Percentiles rank a stretch among this genome's conserved stretches.
phyloP scores from a whole-genome alignment of 257 asterid genomes.

The Craterostigma plantagineum region DNA sequence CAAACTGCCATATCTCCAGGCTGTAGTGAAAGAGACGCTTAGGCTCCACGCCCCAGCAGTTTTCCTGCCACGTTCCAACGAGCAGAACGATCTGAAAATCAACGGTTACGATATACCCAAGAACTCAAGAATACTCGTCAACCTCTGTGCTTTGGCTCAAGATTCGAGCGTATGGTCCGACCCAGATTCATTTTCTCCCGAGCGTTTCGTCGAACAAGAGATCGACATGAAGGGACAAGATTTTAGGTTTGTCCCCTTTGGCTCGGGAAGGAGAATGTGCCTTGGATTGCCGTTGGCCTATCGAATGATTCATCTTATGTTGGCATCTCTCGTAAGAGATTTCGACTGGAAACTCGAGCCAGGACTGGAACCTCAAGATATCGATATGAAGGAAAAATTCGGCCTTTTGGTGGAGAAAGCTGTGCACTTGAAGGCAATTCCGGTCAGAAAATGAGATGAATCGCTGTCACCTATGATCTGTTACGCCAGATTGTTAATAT shows the following conservation, averaged over 20 bases:
- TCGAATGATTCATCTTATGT: constrained; percentile 9
- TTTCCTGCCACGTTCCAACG: constrained; percentile 11
- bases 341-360: constrained; percentile 12
- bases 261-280: constrained; percentile 8
- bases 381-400: constrained; percentile 6
- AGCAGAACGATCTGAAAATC: constrained; percentile 8
- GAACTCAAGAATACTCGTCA: constrained; percentile 14
- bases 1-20: constrained; percentile 13
- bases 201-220: constrained; percentile 10
- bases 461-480: too few species aligned
- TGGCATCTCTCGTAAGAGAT: constrained; percentile 5
- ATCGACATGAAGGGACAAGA: constrained; percentile 11
- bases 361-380: background rate
- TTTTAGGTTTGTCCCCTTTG: constrained; percentile 4
- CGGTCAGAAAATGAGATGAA: too few species aligned
- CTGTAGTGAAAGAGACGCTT: constrained; percentile 16
- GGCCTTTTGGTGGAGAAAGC: constrained; percentile 9
- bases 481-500: too few species aligned
- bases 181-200: constrained; percentile 16
- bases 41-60: constrained; percentile 13
- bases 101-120: constrained; percentile 16
- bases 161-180: constrained; percentile 12
- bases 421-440: constrained; percentile 3
- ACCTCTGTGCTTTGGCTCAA: constrained; percentile 20
- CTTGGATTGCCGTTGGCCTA: constrained; percentile 8